Conservation (phyloP, 208 protist genomes). For the Leishmania major region DNA sequence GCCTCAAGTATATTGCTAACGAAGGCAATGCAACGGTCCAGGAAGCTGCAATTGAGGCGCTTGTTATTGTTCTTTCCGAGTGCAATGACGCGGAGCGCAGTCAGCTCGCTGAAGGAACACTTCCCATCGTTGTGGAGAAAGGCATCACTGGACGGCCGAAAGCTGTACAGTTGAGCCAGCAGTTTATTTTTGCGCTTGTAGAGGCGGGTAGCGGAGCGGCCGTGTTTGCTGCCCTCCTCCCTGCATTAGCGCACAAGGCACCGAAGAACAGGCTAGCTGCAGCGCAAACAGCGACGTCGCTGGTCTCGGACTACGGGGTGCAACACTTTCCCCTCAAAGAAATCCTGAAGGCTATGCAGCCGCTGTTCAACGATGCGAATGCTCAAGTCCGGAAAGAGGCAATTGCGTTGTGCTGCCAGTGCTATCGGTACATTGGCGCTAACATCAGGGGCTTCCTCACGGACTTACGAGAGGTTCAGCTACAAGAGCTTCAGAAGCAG, state of each 20-base stretch:
- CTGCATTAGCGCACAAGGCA: constrained; percentile 56
- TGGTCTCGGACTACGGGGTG: constrained; percentile 75
- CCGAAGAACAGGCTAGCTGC: constrained; percentile 67
- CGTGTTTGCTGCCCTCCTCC: constrained; percentile 58
- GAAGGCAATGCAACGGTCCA: constrained; percentile 72
- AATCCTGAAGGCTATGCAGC: constrained; percentile 78
- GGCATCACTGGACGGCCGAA: constrained; percentile 82
- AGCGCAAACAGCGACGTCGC: constrained; percentile 47
- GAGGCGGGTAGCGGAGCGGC: constrained; percentile 42
- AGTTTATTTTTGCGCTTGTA: constrained; percentile 56
- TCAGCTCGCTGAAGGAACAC: constrained; percentile 38
- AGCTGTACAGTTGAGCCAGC: constrained; percentile 46
- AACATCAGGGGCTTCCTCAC: constrained; percentile 73
- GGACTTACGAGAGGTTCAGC: constrained; percentile 83
- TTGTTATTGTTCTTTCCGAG: constrained; percentile 40
- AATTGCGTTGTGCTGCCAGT: constrained; percentile 70
- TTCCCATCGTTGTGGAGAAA: constrained; percentile 64
- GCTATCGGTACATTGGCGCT: constrained; percentile 81
- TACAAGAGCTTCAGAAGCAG: constrained; percentile 82
- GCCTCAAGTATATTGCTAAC: constrained; percentile 29
- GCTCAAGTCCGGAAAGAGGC: constrained; percentile 81
- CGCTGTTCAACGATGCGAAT: constrained; percentile 84
- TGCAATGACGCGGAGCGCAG: constrained; percentile 44
- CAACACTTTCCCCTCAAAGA: constrained; percentile 60
- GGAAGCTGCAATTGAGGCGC: constrained; percentile 66